Conservation (phyloP, 2,329 filamentous ascomycete genomes). For the Fusarium sp. region DNA sequence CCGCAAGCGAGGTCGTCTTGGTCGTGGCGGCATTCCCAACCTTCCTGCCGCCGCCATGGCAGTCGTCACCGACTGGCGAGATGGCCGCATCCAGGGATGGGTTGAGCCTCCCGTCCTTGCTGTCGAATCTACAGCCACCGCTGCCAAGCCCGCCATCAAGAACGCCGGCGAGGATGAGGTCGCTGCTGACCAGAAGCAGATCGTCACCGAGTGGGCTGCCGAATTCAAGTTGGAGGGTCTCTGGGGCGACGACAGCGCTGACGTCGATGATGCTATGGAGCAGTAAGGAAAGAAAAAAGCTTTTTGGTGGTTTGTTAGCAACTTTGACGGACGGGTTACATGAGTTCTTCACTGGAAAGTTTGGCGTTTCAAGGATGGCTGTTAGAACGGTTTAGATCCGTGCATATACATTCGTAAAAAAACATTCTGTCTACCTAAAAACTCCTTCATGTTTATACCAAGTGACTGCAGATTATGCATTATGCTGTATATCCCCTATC, state of each 20-base stretch:
- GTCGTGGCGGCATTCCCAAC: constrained; percentile 91
- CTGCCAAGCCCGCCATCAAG: constrained; percentile 51
- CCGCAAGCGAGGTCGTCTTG: constrained; percentile 88
- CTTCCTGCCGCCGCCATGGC: constrained; percentile 87
- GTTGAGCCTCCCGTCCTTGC: constrained; percentile 77
- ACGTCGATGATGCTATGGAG: constrained; percentile 62
- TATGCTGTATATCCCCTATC: constrained; percentile 8
- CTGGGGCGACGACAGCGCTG: constrained; percentile 72
- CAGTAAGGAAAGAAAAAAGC: constrained; percentile 50
- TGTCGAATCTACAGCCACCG: constrained; percentile 55
- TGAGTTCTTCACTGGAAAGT: constrained; percentile 47
- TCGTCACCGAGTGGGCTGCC: constrained; percentile 91
- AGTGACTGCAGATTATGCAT: constrained; percentile 31
- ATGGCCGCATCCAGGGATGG: constrained; percentile 95
- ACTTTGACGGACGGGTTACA: constrained; percentile 44
- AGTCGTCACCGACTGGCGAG: constrained; percentile 96
- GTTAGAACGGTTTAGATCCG: constrained; percentile 46
- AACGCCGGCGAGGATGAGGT: constrained; percentile 57
- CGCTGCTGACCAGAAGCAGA: constrained; percentile 78
- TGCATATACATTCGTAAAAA: constrained; percentile 45
- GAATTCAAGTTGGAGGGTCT: constrained; percentile 96
- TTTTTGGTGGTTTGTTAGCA: constrained; percentile 24
- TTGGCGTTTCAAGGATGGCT: constrained; percentile 51
- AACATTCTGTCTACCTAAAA: constrained; percentile 40
- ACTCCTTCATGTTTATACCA: constrained; percentile 30